phyloP scores from a whole-genome alignment of 1,284 basidiomycete species.

The Flammula alnicola region DNA sequence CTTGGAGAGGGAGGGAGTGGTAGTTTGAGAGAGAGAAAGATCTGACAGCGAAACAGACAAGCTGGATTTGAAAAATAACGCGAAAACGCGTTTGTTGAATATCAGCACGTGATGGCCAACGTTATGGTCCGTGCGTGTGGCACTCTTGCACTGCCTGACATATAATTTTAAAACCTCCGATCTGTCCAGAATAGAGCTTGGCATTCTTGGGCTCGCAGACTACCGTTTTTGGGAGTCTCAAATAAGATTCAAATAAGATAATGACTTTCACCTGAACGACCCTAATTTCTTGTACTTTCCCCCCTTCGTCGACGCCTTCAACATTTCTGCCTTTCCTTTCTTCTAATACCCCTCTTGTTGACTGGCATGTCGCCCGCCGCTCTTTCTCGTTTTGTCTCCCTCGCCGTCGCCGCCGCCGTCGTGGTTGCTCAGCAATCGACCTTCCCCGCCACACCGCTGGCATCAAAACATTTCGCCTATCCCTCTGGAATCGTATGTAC shows the following conservation, averaged over 20 bases:
- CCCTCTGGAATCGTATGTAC: constrained; percentile 26
- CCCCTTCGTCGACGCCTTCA: background rate
- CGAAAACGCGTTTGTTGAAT: constrained; percentile 21
- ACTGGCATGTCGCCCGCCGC: constrained; percentile 28
- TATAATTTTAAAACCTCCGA: background rate
- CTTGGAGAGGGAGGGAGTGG: background rate
- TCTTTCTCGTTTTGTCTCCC: constrained; percentile 26
- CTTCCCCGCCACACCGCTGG: constrained; percentile 23
- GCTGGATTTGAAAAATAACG: constrained; percentile 13
- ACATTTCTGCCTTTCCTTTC: constrained; percentile 15
- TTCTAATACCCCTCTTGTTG: constrained; percentile 5
- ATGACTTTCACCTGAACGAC: too few species aligned
- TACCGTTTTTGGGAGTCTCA: background rate
- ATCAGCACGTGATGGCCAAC: constrained; percentile 1
- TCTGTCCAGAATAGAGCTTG: too few species aligned
- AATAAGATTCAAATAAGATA: too few species aligned
- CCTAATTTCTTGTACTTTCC: too few species aligned
- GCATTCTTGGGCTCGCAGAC: constrained; percentile 1
- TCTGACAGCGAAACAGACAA: constrained; percentile 3
- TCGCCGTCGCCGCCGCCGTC: constrained; percentile 17
- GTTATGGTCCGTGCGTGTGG: constrained; percentile 7
- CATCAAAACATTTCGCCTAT: constrained; percentile 29
- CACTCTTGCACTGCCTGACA: too few species aligned
- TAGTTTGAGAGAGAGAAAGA: constrained; percentile 6
- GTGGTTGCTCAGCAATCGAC: background rate